Evolutionary conservation across 768 basidiomycete genomes (phyloP).

Genomic region (Russula dissimulans): DNA sequence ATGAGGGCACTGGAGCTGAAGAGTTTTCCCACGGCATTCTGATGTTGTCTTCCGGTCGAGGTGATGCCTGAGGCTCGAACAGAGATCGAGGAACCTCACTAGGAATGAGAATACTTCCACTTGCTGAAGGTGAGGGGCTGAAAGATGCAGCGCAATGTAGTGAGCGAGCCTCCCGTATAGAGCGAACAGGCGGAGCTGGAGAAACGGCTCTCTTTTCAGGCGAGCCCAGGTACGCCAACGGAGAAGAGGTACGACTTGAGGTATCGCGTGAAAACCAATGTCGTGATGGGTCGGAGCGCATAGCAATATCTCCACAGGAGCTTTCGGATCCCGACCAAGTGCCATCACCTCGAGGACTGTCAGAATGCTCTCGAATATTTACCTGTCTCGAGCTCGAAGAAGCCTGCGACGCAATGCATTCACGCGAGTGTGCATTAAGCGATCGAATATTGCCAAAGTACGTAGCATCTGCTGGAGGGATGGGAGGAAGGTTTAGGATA

Average conservation of each 20-base stretch:
- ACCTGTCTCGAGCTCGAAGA: background rate
- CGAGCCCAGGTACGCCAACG: background rate
- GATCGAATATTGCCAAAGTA: background rate
- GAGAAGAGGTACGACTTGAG: background rate
- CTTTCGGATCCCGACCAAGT: background rate
- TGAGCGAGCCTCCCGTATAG: background rate
- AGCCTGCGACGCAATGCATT: background rate
- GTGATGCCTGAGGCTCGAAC: background rate
- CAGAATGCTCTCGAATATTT: background rate
- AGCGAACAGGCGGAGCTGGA: background rate
- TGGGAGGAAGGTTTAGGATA: conserved; percentile 12
- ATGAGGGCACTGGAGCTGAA: background rate
- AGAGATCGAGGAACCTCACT: background rate
- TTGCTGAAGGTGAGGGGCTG: background rate
- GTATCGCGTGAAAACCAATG: background rate
- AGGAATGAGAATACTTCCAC: background rate
- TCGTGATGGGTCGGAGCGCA: background rate
- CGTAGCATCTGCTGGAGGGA: conserved; percentile 3
- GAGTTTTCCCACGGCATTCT: background rate
- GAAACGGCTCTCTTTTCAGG: background rate
- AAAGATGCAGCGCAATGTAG: background rate
- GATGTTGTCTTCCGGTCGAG: background rate
- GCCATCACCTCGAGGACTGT: background rate
- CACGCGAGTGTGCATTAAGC: background rate
- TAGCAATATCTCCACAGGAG: background rate